A percentile compares a stretch with the other conserved stretches of the same genome.
Conservation (phyloP, 2,329 filamentous ascomycete genomes). For the Meredithiella fracta region DNA sequence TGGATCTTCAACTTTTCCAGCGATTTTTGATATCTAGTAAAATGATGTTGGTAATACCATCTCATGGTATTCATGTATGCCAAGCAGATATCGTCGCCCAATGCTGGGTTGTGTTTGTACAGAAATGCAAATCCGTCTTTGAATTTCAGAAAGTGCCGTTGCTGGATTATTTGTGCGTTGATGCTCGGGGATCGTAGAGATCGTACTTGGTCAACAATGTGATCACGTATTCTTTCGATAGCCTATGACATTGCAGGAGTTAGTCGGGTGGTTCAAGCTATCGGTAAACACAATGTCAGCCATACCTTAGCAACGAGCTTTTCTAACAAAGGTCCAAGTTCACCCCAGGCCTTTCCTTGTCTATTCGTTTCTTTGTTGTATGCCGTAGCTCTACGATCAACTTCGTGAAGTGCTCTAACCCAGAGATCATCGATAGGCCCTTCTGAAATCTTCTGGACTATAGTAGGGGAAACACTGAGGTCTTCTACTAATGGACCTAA, state of each 20-base stretch:
- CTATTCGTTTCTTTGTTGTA: constrained; percentile 52
- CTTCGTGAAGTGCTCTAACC: constrained; percentile 64
- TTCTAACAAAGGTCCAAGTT: constrained; percentile 69
- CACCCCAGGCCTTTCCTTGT: constrained; percentile 59
- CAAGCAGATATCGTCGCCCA: constrained; percentile 77
- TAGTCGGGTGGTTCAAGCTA: too few species aligned
- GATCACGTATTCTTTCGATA: constrained; percentile 86
- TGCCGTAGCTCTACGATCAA: constrained; percentile 60
- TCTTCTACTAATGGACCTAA: constrained; percentile 83
- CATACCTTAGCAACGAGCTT: constrained; percentile 65
- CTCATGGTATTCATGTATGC: constrained; percentile 98
- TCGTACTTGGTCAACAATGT: constrained; percentile 87
- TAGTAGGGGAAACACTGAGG: constrained; percentile 67
- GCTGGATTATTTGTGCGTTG: constrained; percentile 92
- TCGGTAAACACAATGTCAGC: neutral
- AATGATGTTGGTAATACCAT: constrained; percentile 93
- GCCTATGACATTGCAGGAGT: constrained; percentile 35
- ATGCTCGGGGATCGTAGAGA: constrained; percentile 86
- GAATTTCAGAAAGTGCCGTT: constrained; percentile 75
- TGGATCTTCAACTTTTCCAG: constrained; percentile 76
- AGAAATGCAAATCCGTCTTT: constrained; percentile 81
- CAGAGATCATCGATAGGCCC: constrained; percentile 81
- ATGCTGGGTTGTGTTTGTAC: constrained; percentile 60
- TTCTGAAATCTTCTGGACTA: constrained; percentile 73
- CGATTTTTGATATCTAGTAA: constrained; percentile 70